Evolutionary conservation across 768 basidiomycete species (phyloP), one percentile per base, ranked within the genome.

Genomic region (Nidula microcarpa): DNA sequence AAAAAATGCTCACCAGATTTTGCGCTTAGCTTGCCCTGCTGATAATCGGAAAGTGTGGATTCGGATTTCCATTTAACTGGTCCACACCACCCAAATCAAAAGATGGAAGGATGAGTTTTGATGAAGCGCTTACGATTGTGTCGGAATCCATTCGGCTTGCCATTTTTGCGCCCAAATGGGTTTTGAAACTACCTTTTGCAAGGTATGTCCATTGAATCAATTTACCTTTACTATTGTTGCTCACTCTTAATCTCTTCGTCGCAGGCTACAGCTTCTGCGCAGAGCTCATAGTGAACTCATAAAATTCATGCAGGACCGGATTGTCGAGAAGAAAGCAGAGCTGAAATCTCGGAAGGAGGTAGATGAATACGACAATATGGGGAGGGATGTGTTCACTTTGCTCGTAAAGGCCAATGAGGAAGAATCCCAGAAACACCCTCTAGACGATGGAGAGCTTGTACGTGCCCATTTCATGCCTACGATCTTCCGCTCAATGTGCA

Each of bases 11-110:
- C 39, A 41, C 39, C 39, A 11, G 4, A 47, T n/a, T n/a, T 30
- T 13, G 13, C 45, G 11, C 23, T 14, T 23, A 57, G 53, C 45
- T 54, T 44, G 43, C 56, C 5, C 23, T 57, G 8, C 23, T 57
- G 5, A 47, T 57, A 5, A 45, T 57, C 11, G 53, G 36, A 5
- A 51, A 13, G 5, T 57, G 56, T 41, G 56, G 49, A 13, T 54
- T 57, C 34, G 56, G 53, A 9, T 43, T 57, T n/a, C n/a, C 39
- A 4, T 57, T 54, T 37, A 39, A 37, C 14, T 57, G 56, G 56
- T 11, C 35, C 13, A 30, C 39, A 5, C 18, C 33, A 8, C 36
- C 45, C 16, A 30, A 36, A 41, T 43, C 23, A 17, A 6, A 8
- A 0, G 50, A 51, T 46, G 56, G 53, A 13, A 51, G 33, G 9